Base-by-base conservation (phyloP, 495 filamentous ascomycete species). In the Aspergillus coremiiformis region DNA sequence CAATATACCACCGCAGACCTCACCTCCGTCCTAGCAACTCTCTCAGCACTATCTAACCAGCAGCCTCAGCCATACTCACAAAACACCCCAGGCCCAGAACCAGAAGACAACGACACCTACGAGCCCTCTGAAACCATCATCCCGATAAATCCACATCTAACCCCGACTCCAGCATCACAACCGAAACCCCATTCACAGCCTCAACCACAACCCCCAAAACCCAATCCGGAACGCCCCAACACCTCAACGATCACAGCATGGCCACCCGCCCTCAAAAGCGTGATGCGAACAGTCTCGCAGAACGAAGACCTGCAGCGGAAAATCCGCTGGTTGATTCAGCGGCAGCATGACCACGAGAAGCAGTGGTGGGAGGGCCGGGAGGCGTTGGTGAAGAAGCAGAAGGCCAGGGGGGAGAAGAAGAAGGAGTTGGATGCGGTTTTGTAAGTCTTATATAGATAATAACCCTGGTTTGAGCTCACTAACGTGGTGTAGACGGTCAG, bases 191-290 rank as follows among this genome's bases (percentile, higher is more conserved):
- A 51, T 17, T 57, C 15, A 29, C 24, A 20, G 32, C 57, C 53
- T 26, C 51, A 49, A 29, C 57, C 19, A 20, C 37, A 42, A 42
- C 60, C 11, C 21, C 50, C 15, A 47, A 55, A 19, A 14, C 41
- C 17, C 39, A 39, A 10, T 30, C 27, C 30, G 11, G 24, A 19
- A 21, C 15, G 37, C 9, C 37, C 15, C 11, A 77, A 82, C 58
- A 71, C 82, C n/a, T 66, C 79, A 19, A 77, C 68, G 12, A 85
- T 89, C 51, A 83, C 76, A 1, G 79, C 84, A 42, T 89, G 83
- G 82, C 75, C 77, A 15, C 59, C 75, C 12, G 85, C 80, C 9
- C 66, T 87, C 12, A 74, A 74, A 52, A 78, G 81, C 70, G 73
- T 87, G 6, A 85, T 77, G 68, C 77, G 75, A 52, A 77, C 76